Conservation (phyloP, 352 stramenopile genomes). For the Phytophthora foliorum region DNA sequence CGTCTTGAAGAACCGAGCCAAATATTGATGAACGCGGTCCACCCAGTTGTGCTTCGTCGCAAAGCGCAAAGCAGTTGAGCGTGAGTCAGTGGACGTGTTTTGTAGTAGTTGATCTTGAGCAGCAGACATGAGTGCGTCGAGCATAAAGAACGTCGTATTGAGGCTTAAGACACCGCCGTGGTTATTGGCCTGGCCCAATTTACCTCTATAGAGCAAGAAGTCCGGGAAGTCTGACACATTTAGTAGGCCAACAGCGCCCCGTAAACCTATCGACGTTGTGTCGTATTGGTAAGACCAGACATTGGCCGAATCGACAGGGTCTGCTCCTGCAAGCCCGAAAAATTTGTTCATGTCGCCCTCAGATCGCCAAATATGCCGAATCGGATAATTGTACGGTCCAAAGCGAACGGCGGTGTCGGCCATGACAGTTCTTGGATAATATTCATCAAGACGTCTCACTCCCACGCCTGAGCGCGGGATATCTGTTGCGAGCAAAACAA, state of each 20-base stretch:
- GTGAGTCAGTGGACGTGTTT: constrained; percentile 4
- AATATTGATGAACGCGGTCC: constrained; percentile 44
- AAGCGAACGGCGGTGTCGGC: constrained; percentile 41
- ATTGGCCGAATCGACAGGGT: constrained; percentile 7
- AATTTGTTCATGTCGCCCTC: constrained; percentile 12
- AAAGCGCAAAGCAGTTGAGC: constrained; percentile 24
- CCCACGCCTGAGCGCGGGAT: constrained; percentile 61
- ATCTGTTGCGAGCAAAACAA: constrained; percentile 54
- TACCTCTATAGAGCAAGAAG: constrained; percentile 35
- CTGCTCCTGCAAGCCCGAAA: constrained; percentile 21
- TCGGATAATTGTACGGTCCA: constrained; percentile 53
- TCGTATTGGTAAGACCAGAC: constrained; percentile 56
- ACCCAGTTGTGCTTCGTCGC: constrained; percentile 46
- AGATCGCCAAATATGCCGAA: constrained; percentile 43
- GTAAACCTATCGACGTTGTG: constrained; percentile 45
- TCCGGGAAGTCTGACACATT: constrained; percentile 33
- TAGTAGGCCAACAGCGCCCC: constrained; percentile 34
- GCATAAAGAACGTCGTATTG: constrained; percentile 43
- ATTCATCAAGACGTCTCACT: constrained; percentile 27
- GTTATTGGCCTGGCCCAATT: not conserved
- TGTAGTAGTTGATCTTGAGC: not conserved
- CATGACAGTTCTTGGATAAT: constrained; percentile 26
- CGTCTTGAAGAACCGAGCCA: constrained; percentile 18
- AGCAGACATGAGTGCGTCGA: constrained; percentile 40
- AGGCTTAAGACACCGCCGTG: constrained; percentile 21